These are phyloP conservation scores for Aspergillus persii DNA, from an alignment of 2,329 filamentous ascomycete genomes.

Conservation along the genomic window DNA sequence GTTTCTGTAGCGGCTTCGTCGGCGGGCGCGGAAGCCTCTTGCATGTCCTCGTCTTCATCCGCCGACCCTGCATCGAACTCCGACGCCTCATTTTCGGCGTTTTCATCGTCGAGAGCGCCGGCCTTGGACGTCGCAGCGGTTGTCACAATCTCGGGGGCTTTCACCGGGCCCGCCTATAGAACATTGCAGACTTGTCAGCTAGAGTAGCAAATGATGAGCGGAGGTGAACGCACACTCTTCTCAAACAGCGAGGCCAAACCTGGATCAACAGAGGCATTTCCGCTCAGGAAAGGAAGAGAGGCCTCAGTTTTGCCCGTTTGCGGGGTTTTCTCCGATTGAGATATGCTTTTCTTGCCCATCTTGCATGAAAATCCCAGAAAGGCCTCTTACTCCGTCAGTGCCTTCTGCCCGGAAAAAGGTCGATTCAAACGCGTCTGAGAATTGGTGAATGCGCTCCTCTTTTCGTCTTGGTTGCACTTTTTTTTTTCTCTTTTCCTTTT, in stretches of 20 bases:
- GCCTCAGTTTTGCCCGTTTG: slow-evolving; percentile 11
- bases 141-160: slow-evolving; percentile 27
- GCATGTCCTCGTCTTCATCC: slow-evolving; percentile 38
- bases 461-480: background rate
- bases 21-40: slow-evolving; percentile 44
- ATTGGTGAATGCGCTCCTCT: background rate
- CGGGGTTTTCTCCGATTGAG: slow-evolving; percentile 20
- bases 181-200: background rate
- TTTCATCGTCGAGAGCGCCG: slow-evolving; percentile 14
- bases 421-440: background rate
- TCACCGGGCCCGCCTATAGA: slow-evolving; percentile 40
- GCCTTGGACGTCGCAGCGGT: slow-evolving; percentile 17
- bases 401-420: background rate
- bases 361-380: slow-evolving; percentile 4
- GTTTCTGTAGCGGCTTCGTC: slow-evolving; percentile 51
- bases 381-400: background rate
- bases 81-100: slow-evolving; percentile 27
- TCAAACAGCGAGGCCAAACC: slow-evolving; percentile 68
- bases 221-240: slow-evolving; percentile 60
- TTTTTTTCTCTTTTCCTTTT: slow-evolving; percentile 5
- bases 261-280: slow-evolving; percentile 67
- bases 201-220: background rate
- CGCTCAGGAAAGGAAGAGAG: slow-evolving; percentile 47
- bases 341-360: slow-evolving; percentile 38
- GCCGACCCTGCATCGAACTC: slow-evolving; percentile 27